Conservation (phyloP, 2,329 filamentous ascomycete species). For the Nannizzia gypsea region DNA sequence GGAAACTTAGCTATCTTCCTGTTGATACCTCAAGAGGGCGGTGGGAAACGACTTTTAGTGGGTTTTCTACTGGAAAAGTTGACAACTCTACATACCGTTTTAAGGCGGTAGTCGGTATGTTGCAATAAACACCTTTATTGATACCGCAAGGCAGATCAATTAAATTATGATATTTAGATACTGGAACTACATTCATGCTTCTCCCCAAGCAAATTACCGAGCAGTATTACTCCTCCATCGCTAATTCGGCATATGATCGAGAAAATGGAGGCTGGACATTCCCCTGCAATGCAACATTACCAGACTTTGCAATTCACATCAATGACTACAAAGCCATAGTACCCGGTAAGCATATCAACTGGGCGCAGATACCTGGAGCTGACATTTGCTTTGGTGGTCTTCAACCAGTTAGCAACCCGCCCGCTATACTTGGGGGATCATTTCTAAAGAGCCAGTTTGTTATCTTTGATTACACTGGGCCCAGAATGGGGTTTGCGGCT, state of each 20-base stretch:
- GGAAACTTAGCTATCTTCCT: slow-evolving; percentile 49
- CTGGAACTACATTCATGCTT: slow-evolving; percentile 56
- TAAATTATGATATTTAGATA: slow-evolving; percentile 36
- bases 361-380: slow-evolving; percentile 35
- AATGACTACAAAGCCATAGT: slow-evolving; percentile 40
- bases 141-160: not conserved
- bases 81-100: slow-evolving; percentile 10
- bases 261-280: slow-evolving; percentile 42
- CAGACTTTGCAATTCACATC: slow-evolving; percentile 45
- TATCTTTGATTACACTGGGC: slow-evolving; percentile 39
- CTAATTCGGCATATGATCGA: slow-evolving; percentile 37
- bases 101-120: not conserved
- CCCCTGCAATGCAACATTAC: slow-evolving; percentile 43
- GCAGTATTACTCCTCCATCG: slow-evolving; percentile 48
- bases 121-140: not conserved
- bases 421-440: slow-evolving; percentile 45
- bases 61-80: slow-evolving; percentile 42
- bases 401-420: slow-evolving; percentile 45
- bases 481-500: slow-evolving; percentile 10
- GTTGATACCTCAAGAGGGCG: slow-evolving; percentile 53
- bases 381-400: slow-evolving; percentile 48
- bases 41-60: slow-evolving; percentile 53
- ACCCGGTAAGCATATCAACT: slow-evolving; percentile 43
- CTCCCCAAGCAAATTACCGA: slow-evolving; percentile 43
- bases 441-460: slow-evolving; percentile 50